Evolutionary conservation across 2,329 filamentous ascomycete genomes (phyloP).

Genomic region (Xylariaceae sp.): DNA sequence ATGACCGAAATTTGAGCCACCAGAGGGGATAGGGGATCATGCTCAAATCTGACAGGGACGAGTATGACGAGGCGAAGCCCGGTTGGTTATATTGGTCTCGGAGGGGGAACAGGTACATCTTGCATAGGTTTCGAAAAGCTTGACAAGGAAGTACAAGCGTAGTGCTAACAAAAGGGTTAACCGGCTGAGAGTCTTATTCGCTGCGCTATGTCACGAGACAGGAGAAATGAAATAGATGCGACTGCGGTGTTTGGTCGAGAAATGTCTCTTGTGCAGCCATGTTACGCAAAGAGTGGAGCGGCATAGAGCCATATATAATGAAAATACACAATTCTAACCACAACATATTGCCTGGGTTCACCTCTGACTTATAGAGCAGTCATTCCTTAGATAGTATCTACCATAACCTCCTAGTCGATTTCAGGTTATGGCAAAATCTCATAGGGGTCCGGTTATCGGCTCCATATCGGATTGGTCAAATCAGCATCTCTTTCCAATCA

Average conservation of each 20-base stretch:
- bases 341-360: no score
- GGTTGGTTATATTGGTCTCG: not conserved
- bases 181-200: slow-evolving; percentile 3
- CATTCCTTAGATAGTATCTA: no score
- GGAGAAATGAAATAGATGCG: not conserved
- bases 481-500: not conserved
- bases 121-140: not conserved
- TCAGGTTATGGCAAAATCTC: no score
- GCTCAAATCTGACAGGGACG: slow-evolving; percentile 1
- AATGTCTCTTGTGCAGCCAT: not conserved
- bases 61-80: slow-evolving; percentile 1
- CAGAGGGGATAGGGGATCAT: slow-evolving; percentile 26
- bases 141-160: not conserved
- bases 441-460: no score
- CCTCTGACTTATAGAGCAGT: no score
- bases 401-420: no score
- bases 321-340: not conserved
- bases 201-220: slow-evolving; percentile 1
- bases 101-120: not conserved
- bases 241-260: slow-evolving; percentile 1
- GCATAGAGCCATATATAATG: slow-evolving; percentile 6
- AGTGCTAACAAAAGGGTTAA: not conserved
- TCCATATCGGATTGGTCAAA: slow-evolving; percentile 17
- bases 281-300: slow-evolving; percentile 10
- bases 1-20: slow-evolving; percentile 28